Evolutionary conservation across 2,329 filamentous ascomycete genomes (phyloP).

Genomic region (Nemania diffusa): DNA sequence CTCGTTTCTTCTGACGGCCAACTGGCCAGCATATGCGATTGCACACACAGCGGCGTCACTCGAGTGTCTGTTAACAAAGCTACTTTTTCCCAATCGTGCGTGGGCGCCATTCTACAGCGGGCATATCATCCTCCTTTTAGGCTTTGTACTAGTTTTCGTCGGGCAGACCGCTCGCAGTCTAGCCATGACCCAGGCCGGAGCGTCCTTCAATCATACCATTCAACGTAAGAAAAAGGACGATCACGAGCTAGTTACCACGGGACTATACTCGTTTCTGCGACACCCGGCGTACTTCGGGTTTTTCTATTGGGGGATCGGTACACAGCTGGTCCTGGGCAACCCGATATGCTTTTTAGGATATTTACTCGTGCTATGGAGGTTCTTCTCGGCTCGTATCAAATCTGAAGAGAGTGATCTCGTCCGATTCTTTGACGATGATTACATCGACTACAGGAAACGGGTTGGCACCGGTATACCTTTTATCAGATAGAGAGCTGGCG

Average conservation of each 20-base stretch:
- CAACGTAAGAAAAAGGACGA: constrained; percentile 74
- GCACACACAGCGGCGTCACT: constrained; percentile 80
- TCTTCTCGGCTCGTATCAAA: constrained; percentile 79
- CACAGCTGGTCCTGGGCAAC: constrained; percentile 91
- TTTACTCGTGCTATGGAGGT: constrained; percentile 80
- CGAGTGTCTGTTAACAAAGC: constrained; percentile 74
- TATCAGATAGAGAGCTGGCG: constrained; percentile 54
- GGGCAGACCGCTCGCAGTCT: constrained; percentile 82
- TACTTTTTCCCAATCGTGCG: constrained; percentile 63
- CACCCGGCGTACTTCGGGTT: constrained; percentile 98
- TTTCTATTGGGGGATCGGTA: constrained; percentile 98
- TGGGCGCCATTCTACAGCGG: constrained; percentile 59
- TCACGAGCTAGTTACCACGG: constrained; percentile 84
- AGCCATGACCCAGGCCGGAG: constrained; percentile 89
- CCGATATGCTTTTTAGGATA: constrained; percentile 80
- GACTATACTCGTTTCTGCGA: constrained; percentile 79
- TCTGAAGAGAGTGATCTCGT: constrained; percentile 83
- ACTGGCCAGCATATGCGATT: constrained; percentile 84
- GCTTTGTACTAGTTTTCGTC: constrained; percentile 69
- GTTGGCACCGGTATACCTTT: constrained; percentile 87
- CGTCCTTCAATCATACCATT: constrained; percentile 90
- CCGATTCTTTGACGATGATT: constrained; percentile 86
- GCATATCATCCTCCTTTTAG: constrained; percentile 61
- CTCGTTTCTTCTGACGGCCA: constrained; percentile 85
- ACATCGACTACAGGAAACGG: constrained; percentile 75